phyloP scores from a whole-genome alignment of 2,329 filamentous ascomycete genomes.

The Colletotrichum melonis region DNA sequence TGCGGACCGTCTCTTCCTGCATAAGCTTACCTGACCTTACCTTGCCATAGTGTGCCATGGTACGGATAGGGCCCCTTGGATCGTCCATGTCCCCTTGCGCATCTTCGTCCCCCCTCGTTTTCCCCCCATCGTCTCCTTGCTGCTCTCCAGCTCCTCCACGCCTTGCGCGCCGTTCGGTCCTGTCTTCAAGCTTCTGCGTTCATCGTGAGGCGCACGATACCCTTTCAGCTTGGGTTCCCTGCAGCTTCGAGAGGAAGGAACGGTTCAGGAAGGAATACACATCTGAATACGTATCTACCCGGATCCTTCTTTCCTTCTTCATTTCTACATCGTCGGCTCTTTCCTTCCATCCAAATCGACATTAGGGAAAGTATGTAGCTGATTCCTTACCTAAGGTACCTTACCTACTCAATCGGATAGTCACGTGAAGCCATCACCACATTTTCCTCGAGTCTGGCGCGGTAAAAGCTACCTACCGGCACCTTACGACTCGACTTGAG shows the following conservation, averaged over 20 bases:
- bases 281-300: background rate
- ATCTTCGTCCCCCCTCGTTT: conserved; percentile 6
- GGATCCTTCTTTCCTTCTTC: background rate
- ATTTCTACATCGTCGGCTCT: background rate
- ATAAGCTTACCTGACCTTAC: conserved; percentile 25
- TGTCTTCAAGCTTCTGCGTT: conserved; percentile 21
- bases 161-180: background rate
- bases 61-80: conserved; percentile 14
- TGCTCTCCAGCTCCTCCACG: conserved; percentile 2
- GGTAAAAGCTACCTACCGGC: background rate
- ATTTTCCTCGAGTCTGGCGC: background rate
- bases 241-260: conserved; percentile 4
- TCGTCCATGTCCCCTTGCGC: conserved; percentile 11
- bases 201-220: conserved; percentile 14
- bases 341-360: background rate
- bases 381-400: background rate
- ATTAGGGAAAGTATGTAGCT: background rate
- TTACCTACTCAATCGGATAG: background rate
- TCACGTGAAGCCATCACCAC: background rate
- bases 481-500: background rate
- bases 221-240: background rate
- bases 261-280: background rate
- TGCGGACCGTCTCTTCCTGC: conserved; percentile 32
- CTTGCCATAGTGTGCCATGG: background rate
- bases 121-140: conserved; percentile 2